These are phyloP conservation scores for Fusarium cicatricum DNA, from an alignment of 2,329 filamentous ascomycete genomes.

Conservation along the genomic window DNA sequence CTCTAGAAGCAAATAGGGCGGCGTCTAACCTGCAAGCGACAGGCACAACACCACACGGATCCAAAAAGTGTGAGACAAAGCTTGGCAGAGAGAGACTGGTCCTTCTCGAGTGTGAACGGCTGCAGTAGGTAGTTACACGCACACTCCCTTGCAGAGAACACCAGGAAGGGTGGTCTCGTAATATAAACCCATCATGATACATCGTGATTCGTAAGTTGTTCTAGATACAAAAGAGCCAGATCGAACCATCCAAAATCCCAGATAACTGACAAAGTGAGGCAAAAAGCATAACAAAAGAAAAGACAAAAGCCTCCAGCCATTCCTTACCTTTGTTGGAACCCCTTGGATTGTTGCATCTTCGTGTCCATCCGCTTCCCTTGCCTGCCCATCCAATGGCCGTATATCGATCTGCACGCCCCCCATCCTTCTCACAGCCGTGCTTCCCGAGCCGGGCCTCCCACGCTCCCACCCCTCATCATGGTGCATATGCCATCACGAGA, in stretches of 20 bases:
- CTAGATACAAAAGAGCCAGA: constrained; percentile 12
- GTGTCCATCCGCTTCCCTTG: constrained; percentile 15
- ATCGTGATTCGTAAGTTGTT: constrained; percentile 40
- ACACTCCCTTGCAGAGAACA: not conserved
- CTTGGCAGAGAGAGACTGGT: no score
- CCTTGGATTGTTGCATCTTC: constrained; percentile 13
- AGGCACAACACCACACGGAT: not conserved
- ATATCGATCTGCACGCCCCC: constrained; percentile 28
- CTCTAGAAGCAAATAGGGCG: not conserved
- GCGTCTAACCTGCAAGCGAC: not conserved
- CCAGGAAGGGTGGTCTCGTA: not conserved
- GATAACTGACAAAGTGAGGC: constrained; percentile 6
- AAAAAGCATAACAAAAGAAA: constrained; percentile 4
- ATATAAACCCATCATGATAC: constrained; percentile 12
- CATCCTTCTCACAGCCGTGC: constrained; percentile 30
- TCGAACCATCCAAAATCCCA: constrained; percentile 14
- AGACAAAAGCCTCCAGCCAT: constrained; percentile 1
- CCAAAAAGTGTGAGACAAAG: not conserved
- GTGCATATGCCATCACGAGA: constrained; percentile 30
- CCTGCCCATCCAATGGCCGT: constrained; percentile 28
- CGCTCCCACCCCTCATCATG: constrained; percentile 35
- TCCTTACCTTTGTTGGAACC: constrained; percentile 16
- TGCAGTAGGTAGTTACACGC: no score
- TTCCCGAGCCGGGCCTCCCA: constrained; percentile 35
- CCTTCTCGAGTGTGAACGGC: no score